Evolutionary conservation across 768 basidiomycete species (phyloP).

Genomic region (Pleurotus tuber-regium): DNA sequence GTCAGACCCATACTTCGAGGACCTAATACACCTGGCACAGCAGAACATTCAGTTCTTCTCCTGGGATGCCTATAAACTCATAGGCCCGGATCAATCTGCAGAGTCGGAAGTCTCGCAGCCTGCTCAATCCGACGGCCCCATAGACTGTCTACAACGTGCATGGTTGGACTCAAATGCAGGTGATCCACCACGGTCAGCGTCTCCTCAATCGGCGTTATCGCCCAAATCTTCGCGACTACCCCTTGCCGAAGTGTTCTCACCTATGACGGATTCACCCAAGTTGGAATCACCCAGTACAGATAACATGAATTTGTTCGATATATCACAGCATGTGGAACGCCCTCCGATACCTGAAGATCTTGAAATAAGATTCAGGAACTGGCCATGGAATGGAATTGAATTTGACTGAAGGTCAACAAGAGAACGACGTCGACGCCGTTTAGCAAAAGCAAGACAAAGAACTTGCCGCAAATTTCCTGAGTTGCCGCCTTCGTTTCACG

Average conservation of each 20-base stretch:
- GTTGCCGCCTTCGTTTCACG: constrained; percentile 37
- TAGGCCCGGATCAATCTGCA: constrained; percentile 62
- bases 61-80: constrained; percentile 60
- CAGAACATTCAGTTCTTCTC: constrained; percentile 79
- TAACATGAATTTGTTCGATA: constrained; percentile 53
- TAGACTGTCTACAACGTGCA: constrained; percentile 29
- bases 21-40: constrained; percentile 69
- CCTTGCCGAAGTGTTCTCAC: constrained; percentile 50
- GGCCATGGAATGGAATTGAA: constrained; percentile 9
- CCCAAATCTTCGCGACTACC: constrained; percentile 40
- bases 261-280: constrained; percentile 19
- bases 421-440: constrained; percentile 49
- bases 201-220: constrained; percentile 29
- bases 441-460: constrained; percentile 31
- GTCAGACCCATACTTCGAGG: constrained; percentile 73
- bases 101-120: constrained; percentile 34
- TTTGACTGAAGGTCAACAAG: too few relatives aligned
- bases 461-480: constrained; percentile 32
- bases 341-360: constrained; percentile 43
- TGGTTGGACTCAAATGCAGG: too few relatives aligned
- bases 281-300: constrained; percentile 42
- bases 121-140: constrained; percentile 22
- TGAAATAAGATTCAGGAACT: constrained; percentile 29
- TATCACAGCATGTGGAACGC: constrained; percentile 54
- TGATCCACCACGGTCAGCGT: constrained; percentile 23